Evolutionary conservation across 2,329 filamentous ascomycete species (phyloP).

Genomic region (Colletotrichum paranaense): DNA sequence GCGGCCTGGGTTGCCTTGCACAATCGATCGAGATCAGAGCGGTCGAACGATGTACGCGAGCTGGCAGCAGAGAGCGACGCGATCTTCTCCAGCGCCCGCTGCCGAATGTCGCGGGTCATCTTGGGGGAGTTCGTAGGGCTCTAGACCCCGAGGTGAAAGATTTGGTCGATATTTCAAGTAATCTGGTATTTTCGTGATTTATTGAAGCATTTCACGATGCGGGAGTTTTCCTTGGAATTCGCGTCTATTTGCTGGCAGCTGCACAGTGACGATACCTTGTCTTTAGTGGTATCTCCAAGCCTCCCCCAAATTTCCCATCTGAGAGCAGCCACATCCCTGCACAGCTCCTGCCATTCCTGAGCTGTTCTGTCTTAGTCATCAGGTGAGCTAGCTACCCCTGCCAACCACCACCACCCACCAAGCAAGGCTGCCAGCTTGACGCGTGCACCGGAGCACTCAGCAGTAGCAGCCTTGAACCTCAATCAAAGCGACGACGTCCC

Average conservation of each 20-base stretch:
- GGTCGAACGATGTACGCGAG: constrained; percentile 65
- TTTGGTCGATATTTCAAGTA: not conserved
- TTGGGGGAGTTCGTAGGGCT: constrained; percentile 21
- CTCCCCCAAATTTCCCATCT: constrained; percentile 20
- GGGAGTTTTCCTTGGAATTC: not conserved
- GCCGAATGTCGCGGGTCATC: constrained; percentile 69
- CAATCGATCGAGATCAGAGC: constrained; percentile 71
- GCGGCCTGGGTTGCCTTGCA: constrained; percentile 67
- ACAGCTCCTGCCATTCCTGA: constrained; percentile 23
- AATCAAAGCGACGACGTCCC: constrained; percentile 25
- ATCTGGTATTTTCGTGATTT: not conserved
- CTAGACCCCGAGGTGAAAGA: not conserved
- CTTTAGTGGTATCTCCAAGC: not conserved
- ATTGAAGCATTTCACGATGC: not conserved
- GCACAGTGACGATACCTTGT: constrained; percentile 27
- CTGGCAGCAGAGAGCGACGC: constrained; percentile 70
- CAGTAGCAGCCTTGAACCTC: constrained; percentile 24
- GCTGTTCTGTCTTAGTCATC: constrained; percentile 53
- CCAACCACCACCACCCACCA: constrained; percentile 34
- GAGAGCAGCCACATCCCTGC: constrained; percentile 28
- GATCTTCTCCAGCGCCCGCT: constrained; percentile 73
- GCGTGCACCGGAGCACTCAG: constrained; percentile 47
- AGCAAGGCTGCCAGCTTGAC: constrained; percentile 65
- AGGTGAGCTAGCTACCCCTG: constrained; percentile 45
- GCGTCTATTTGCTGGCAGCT: constrained; percentile 1